Evolutionary conservation across 1,139 yeast species (phyloP).

Genomic region (Candida pseudoviswanathii): DNA sequence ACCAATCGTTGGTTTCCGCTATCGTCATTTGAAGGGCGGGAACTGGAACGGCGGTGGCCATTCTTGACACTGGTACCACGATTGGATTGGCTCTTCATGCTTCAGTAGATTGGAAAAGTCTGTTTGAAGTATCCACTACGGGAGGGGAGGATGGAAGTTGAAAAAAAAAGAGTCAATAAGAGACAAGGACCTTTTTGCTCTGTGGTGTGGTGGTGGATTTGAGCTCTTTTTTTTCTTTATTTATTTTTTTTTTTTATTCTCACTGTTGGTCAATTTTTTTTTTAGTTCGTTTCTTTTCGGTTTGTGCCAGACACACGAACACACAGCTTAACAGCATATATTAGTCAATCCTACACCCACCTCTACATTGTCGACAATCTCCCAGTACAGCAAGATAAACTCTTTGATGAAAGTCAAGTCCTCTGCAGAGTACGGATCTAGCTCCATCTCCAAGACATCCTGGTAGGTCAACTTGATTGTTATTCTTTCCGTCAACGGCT

Average conservation of each 20-base stretch:
- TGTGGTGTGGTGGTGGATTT: neutral
- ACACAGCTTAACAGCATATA: slow-evolving; percentile 29
- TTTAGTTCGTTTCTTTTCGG: neutral
- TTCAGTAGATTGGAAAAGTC: neutral
- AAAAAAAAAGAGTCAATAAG: neutral
- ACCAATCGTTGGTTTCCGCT: slow-evolving; percentile 46
- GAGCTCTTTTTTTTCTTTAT: neutral
- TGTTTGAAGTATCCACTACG: neutral
- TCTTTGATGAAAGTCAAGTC: slow-evolving; percentile 60
- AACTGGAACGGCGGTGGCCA: slow-evolving; percentile 33
- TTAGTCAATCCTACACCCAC: slow-evolving; percentile 37
- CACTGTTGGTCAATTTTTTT: neutral
- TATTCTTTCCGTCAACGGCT: slow-evolving; percentile 16
- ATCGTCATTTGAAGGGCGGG: slow-evolving; percentile 18
- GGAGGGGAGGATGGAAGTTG: neutral
- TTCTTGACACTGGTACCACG: slow-evolving; percentile 22
- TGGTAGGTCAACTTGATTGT: slow-evolving; percentile 48
- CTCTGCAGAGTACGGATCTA: slow-evolving; percentile 65
- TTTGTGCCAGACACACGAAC: neutral
- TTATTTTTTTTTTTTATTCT: neutral
- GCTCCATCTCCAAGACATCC: slow-evolving; percentile 71
- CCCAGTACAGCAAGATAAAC: slow-evolving; percentile 60
- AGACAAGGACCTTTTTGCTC: neutral
- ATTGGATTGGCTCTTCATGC: slow-evolving; percentile 28
- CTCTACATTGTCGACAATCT: slow-evolving; percentile 31